Conservation (phyloP, 306 rosid genomes). For the Casuarina equisetifolia region DNA sequence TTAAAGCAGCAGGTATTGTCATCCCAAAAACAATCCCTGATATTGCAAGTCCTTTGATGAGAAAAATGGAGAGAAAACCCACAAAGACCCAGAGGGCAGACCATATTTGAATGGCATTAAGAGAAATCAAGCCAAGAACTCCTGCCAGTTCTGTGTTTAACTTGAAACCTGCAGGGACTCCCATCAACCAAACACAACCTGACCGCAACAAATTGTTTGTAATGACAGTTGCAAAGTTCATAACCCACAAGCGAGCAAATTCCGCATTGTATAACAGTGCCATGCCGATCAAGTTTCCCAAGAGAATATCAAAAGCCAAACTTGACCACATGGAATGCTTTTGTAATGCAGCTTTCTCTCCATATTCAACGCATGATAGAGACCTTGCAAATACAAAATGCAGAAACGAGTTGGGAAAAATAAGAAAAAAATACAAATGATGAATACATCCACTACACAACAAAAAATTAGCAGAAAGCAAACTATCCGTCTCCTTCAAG, state of each 20-base stretch:
- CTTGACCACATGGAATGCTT: slow-evolving; percentile 89
- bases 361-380: slow-evolving; percentile 73
- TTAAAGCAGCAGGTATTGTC: slow-evolving; percentile 72
- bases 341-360: slow-evolving; percentile 79
- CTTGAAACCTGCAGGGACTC: slow-evolving; percentile 95
- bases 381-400: slow-evolving; percentile 53
- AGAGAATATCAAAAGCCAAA: slow-evolving; percentile 66
- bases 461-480: slow-evolving; percentile 10
- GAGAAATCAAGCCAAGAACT: slow-evolving; percentile 79
- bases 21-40: slow-evolving; percentile 78
- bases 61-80: slow-evolving; percentile 51
- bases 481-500: neutral
- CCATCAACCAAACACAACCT: slow-evolving; percentile 98
- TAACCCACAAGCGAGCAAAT: slow-evolving; percentile 44
- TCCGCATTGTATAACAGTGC: slow-evolving; percentile 62
- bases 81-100: slow-evolving; percentile 81
- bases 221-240: slow-evolving; percentile 57
- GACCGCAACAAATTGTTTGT: slow-evolving; percentile 76
- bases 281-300: slow-evolving; percentile 84
- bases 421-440: slow-evolving; percentile 19
- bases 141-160: slow-evolving; percentile 85
- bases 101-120: slow-evolving; percentile 90
- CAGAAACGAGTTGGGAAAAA: slow-evolving; percentile 34
- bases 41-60: slow-evolving; percentile 68
- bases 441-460: slow-evolving; percentile 15